Evolutionary conservation across 805 yeast genomes (phyloP).

Genomic region (Kregervanrija fluxuum): DNA sequence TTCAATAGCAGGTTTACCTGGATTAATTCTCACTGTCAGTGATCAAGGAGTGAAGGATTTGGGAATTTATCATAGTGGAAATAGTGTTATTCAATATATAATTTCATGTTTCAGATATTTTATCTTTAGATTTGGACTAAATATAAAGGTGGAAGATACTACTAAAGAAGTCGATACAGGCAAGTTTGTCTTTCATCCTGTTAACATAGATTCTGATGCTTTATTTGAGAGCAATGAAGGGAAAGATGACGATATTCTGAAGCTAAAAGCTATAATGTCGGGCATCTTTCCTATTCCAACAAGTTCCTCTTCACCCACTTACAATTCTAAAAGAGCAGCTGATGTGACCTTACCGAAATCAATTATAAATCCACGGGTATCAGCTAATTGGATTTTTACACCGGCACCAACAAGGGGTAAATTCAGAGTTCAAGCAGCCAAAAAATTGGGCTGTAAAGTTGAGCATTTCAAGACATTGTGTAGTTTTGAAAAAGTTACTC

Average conservation of each 20-base stretch:
- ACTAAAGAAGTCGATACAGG: slow-evolving; percentile 5
- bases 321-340: slow-evolving; percentile 11
- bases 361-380: slow-evolving; percentile 23
- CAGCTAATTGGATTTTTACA: slow-evolving; percentile 64
- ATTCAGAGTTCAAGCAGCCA: slow-evolving; percentile 62
- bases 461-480: slow-evolving; percentile 51
- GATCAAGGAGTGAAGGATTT: slow-evolving; percentile 64
- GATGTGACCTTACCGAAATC: slow-evolving; percentile 20
- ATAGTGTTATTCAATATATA: slow-evolving; percentile 41
- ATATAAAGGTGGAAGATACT: slow-evolving; percentile 28
- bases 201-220: slow-evolving; percentile 10
- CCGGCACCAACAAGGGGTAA: slow-evolving; percentile 69
- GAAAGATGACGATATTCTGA: slow-evolving; percentile 2
- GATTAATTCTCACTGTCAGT: slow-evolving; percentile 71
- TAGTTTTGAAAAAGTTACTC: slow-evolving; percentile 47
- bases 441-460: slow-evolving; percentile 61
- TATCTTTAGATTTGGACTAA: slow-evolving; percentile 71
- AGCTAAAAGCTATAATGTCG: slow-evolving; percentile 4
- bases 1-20: slow-evolving; percentile 88
- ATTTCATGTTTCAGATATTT: slow-evolving; percentile 82
- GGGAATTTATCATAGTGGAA: slow-evolving; percentile 46
- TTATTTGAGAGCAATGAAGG: slow-evolving; percentile 1
- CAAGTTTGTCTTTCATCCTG: slow-evolving; percentile 15
- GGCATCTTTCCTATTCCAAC: slow-evolving; percentile 21
- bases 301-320: slow-evolving; percentile 6